A percentile compares a stretch with the other conserved stretches of the same genome.
Evolutionary conservation across 2,329 filamentous ascomycete genomes (phyloP).

Genomic region (Ascochyta clinopodiicola): DNA sequence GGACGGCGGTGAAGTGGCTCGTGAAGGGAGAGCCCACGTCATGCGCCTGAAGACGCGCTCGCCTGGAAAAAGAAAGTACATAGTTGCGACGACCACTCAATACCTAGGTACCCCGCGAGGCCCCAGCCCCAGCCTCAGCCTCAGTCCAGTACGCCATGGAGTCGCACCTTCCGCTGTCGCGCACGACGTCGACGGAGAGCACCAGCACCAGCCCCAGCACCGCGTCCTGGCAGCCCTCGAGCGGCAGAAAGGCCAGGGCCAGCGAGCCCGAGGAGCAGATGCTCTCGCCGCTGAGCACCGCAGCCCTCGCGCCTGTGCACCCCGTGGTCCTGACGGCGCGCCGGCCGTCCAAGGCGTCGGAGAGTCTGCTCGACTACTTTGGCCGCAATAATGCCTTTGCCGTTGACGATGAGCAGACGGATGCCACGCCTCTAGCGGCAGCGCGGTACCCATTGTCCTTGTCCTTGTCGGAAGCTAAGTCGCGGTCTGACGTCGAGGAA

Average conservation of each 20-base stretch:
- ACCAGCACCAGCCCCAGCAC: constrained; percentile 52
- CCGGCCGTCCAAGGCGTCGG: constrained; percentile 52
- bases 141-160: constrained; percentile 28
- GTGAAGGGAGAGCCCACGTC: constrained; percentile 15
- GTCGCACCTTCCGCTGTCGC: constrained; percentile 33
- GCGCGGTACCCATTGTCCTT: constrained; percentile 41
- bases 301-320: constrained; percentile 52
- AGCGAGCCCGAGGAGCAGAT: constrained; percentile 69
- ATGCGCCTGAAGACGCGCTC: constrained; percentile 15
- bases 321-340: constrained; percentile 37
- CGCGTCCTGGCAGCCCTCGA: constrained; percentile 48
- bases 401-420: constrained; percentile 52
- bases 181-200: constrained; percentile 49
- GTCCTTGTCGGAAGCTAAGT: constrained; percentile 56
- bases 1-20: background rate
- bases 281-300: constrained; percentile 63
- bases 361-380: constrained; percentile 48
- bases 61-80: constrained; percentile 11
- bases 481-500: constrained; percentile 57
- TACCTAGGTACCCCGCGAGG: constrained; percentile 4
- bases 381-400: constrained; percentile 49
- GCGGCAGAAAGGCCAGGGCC: constrained; percentile 63
- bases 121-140: background rate
- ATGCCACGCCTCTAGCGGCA: constrained; percentile 48
- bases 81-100: too few relatives aligned